Evolutionary conservation across 2,329 filamentous ascomycete genomes (phyloP).

Genomic region (Nannizzia gypsea): DNA sequence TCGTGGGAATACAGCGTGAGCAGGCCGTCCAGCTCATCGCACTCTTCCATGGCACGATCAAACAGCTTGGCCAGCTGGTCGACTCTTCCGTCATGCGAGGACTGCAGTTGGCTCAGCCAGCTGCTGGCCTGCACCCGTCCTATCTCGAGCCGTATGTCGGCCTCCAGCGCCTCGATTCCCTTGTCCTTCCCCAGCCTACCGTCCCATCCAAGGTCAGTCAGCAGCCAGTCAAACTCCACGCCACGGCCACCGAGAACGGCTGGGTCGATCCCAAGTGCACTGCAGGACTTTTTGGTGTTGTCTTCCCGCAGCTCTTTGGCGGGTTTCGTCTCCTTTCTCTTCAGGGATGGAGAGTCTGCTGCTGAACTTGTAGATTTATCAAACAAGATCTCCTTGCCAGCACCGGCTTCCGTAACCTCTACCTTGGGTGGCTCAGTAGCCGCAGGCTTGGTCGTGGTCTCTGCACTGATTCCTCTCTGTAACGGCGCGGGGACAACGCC

Average conservation of each 20-base stretch:
- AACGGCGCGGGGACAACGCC: conserved; percentile 71
- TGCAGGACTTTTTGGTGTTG: conserved; percentile 67
- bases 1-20: conserved; percentile 92
- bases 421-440: conserved; percentile 27
- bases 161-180: conserved; percentile 67
- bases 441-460: conserved; percentile 20
- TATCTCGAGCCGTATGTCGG: conserved; percentile 74
- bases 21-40: conserved; percentile 89
- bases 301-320: conserved; percentile 52
- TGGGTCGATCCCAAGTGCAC: conserved; percentile 65
- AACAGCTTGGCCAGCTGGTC: conserved; percentile 75
- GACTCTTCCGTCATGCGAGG: conserved; percentile 83
- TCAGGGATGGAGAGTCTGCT: conserved; percentile 11
- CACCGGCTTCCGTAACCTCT: conserved; percentile 27
- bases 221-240: conserved; percentile 66
- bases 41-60: conserved; percentile 83
- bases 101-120: conserved; percentile 71
- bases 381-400: conserved; percentile 15
- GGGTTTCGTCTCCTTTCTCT: conserved; percentile 15
- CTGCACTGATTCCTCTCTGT: conserved; percentile 26
- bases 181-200: conserved; percentile 62
- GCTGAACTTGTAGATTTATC: conserved; percentile 12
- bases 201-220: conserved; percentile 83
- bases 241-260: conserved; percentile 63
- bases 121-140: conserved; percentile 84